Base-by-base conservation (phyloP, 129 eudicot species). In the Pittosporum tobira region DNA sequence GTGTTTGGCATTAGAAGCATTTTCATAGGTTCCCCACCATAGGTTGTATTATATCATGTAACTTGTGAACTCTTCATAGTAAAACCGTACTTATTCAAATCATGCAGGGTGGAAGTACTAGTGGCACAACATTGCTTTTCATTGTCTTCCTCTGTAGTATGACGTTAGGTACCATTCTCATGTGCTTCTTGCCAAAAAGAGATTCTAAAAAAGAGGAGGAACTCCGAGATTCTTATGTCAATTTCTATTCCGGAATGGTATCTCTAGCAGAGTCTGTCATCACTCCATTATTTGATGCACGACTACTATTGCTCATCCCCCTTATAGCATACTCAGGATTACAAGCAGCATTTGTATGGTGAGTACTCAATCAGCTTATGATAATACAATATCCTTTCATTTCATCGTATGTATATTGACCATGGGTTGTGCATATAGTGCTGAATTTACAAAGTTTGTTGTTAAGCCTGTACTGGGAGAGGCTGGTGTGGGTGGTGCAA, bases 291-390 rank as follows among this genome's bases (percentile, higher is more conserved):
- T 73, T 64, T 50, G 99, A 91, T 80, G 51, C 52, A 23, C 79
- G 96, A 58, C 62, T 87, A 56, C 88, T 91, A 18, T 70, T 91
- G 71, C 65, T 87, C 48, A 86, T 91, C 57, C 99, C 99, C n/a
- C 94, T 91, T 55, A 78, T 91, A 30, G 94, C 85, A 38, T 91
- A 76, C 70, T 91, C 99, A 26, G 99, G 99, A 65, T 78, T 91
- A 67, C 99, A 91, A 79, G 94, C 84, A 71, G 96, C 99, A 74
- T 91, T 91, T 91, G 96, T 91, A 2, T 91, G 99, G 99, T 91
- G 79, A 62, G 71, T 28, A 30, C 31, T 46, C 13, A n/a, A 42
- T 54, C 65, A 30, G 62, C 62, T 37, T 65, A 28, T 46, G 46
- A 20, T 48, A 36, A 61, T 56, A 60, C 51, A 2, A 42, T 67